These are phyloP conservation scores for Rosa chinensis DNA, from an alignment of 306 rosid species.

Conservation along the genomic window DNA sequence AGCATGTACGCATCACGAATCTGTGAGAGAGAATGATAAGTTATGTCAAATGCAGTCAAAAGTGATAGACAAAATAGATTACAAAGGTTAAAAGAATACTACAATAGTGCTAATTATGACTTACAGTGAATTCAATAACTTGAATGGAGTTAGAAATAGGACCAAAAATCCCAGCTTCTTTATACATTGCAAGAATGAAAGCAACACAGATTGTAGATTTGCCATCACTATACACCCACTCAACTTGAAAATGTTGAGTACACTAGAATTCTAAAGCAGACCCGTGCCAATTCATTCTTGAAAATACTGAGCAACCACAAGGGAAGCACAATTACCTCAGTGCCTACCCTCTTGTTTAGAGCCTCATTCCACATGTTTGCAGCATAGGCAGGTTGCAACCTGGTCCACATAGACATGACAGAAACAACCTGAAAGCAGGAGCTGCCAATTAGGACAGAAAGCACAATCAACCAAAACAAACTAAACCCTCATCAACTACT, in stretches of 20 bases:
- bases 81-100: too few species aligned
- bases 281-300: background rate
- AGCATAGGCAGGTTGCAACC: conserved; percentile 97
- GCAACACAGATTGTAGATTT: conserved; percentile 93
- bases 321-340: conserved; percentile 56
- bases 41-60: too few species aligned
- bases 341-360: conserved; percentile 85
- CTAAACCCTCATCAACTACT: background rate
- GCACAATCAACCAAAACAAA: background rate
- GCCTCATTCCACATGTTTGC: conserved; percentile 99
- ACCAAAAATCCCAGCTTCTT: conserved; percentile 84
- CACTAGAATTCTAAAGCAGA: background rate
- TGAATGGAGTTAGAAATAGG: conserved; percentile 16
- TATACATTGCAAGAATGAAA: conserved; percentile 90
- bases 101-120: too few species aligned
- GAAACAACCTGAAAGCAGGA: conserved; percentile 74
- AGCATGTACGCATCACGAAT: too few species aligned
- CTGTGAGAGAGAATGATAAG: too few species aligned
- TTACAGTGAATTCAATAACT: too few species aligned
- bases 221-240: conserved; percentile 95
- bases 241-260: conserved; percentile 19
- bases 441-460: conserved; percentile 24
- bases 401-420: conserved; percentile 99
- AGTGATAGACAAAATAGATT: too few species aligned
- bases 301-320: background rate